Percentiles rank a stretch among this genome's conserved stretches.
Conservation (phyloP, 1,284 basidiomycete species). For the Marasmius fiardii region DNA sequence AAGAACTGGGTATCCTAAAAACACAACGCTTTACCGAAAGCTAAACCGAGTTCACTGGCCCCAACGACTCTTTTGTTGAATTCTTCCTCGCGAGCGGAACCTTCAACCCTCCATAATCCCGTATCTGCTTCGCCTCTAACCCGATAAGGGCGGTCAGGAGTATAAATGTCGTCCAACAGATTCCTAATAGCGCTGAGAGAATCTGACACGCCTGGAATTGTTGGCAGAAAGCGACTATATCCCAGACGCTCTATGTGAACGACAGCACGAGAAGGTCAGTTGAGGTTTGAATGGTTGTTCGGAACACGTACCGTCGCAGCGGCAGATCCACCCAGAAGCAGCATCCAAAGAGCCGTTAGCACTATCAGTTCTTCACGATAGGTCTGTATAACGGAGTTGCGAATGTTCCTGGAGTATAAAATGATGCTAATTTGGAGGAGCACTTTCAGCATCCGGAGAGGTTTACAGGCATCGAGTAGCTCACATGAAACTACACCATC, state of each 20-base stretch:
- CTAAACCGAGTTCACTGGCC: not conserved
- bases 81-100: not conserved
- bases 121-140: not conserved
- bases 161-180: not conserved
- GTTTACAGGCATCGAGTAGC: not conserved
- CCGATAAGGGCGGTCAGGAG: not conserved
- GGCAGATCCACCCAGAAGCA: not conserved
- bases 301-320: not conserved
- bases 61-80: not conserved
- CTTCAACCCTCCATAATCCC: not conserved
- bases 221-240: not conserved
- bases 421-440: not conserved
- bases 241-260: not conserved
- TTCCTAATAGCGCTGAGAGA: not conserved
- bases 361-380: not conserved
- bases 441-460: not conserved
- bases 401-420: not conserved
- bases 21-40: too few species aligned
- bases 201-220: conserved; percentile 1
- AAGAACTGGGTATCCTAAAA: too few species aligned
- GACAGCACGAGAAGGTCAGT: too few species aligned
- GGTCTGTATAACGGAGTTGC: not conserved
- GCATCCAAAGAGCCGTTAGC: not conserved
- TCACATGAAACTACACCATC: conserved; percentile 4
- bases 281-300: too few species aligned